A percentile compares a stretch with the other conserved stretches of the same genome.
These are phyloP conservation scores for Scytalidium lignicola DNA, from an alignment of 2,329 filamentous ascomycete species.

Conservation along the genomic window DNA sequence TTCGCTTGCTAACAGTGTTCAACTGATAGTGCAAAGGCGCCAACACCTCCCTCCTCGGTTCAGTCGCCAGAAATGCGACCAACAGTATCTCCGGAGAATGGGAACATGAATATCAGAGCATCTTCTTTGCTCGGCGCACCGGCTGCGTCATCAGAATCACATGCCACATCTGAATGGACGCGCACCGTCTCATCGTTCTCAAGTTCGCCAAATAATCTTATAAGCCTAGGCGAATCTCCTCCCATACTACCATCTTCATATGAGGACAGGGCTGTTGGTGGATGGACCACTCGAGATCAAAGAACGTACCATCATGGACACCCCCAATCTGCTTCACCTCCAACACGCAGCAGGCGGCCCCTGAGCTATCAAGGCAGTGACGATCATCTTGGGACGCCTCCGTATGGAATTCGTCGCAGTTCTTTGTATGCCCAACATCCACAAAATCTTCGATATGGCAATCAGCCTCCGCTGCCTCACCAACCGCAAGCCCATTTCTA, in stretches of 20 bases:
- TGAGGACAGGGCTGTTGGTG: constrained; percentile 23
- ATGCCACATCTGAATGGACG: constrained; percentile 38
- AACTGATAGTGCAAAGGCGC: background rate
- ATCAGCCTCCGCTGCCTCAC: constrained; percentile 65
- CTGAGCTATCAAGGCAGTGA: constrained; percentile 50
- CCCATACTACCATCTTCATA: constrained; percentile 30
- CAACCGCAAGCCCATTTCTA: constrained; percentile 75
- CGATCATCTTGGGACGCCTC: constrained; percentile 40
- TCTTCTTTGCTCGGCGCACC: constrained; percentile 25
- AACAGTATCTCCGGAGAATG: constrained; percentile 14
- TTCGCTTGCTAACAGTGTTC: background rate
- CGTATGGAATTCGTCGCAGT: constrained; percentile 37
- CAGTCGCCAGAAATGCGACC: constrained; percentile 23
- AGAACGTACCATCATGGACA: constrained; percentile 18
- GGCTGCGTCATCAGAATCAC: constrained; percentile 17
- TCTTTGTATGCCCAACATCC: constrained; percentile 48
- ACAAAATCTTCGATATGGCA: constrained; percentile 33
- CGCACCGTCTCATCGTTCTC: constrained; percentile 36
- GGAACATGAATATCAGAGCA: constrained; percentile 13
- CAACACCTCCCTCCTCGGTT: background rate
- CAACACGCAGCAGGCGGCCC: constrained; percentile 37
- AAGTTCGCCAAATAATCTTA: constrained; percentile 34
- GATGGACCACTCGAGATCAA: constrained; percentile 25
- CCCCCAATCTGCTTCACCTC: constrained; percentile 25
- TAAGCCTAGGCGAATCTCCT: constrained; percentile 40